These are phyloP conservation scores for Rhododendron kiyosumense DNA, from an alignment of 148 eudicot genomes.

Conservation along the genomic window DNA sequence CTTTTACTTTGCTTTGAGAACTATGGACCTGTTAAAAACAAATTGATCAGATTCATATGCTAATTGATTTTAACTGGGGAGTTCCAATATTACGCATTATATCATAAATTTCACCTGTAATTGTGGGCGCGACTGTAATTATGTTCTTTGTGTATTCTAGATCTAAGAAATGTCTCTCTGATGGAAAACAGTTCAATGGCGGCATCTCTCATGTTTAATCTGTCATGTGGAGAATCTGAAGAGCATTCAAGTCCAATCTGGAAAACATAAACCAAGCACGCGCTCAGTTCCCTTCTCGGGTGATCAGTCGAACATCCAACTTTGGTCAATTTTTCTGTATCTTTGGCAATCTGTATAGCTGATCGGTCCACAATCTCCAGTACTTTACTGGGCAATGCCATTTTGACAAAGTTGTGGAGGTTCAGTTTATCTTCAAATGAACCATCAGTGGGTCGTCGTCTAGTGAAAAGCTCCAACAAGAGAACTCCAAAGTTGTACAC, in stretches of 20 bases:
- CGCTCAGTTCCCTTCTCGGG: neutral
- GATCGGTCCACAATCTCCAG: constrained; percentile 17
- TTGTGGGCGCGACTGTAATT: too few species aligned
- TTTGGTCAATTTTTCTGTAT: neutral
- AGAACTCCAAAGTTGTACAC: constrained; percentile 20
- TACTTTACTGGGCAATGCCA: constrained; percentile 11
- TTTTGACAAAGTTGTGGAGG: constrained; percentile 17
- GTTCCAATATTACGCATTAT: too few species aligned
- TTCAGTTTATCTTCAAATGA: constrained; percentile 14
- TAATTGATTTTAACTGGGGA: too few species aligned
- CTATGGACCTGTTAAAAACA: too few species aligned
- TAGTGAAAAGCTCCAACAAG: constrained; percentile 24
- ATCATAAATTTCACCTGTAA: too few species aligned
- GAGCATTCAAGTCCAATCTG: neutral
- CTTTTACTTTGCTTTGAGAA: too few species aligned
- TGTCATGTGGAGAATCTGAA: constrained; percentile 15
- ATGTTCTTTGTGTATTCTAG: neutral
- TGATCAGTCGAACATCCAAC: neutral
- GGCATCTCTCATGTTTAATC: constrained; percentile 18
- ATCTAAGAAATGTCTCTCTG: constrained; percentile 20
- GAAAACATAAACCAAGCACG: constrained; percentile 8
- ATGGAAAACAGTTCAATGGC: neutral
- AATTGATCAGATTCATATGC: too few species aligned
- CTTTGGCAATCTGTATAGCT: constrained; percentile 9
- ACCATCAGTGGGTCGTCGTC: constrained; percentile 18